A percentile compares a stretch with the other conserved stretches of the same genome.
These are phyloP conservation scores for Aspergillus brasiliensis DNA, from an alignment of 2,329 filamentous ascomycete species.

Conservation along the genomic window DNA sequence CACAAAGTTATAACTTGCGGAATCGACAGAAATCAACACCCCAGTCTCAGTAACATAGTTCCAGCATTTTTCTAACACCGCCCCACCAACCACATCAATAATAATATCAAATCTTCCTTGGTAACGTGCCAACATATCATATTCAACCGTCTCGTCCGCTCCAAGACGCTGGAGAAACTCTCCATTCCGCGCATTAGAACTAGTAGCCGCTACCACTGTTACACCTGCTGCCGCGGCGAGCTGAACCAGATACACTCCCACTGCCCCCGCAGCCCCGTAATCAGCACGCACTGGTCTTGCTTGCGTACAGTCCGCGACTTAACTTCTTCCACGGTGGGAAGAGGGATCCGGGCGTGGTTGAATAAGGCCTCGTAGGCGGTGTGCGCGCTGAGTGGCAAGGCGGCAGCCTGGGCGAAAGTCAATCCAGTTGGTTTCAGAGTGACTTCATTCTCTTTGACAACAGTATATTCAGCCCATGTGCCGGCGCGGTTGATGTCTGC, in stretches of 20 bases:
- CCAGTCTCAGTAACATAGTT: constrained; percentile 19
- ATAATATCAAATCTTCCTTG: constrained; percentile 24
- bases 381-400: constrained; percentile 31
- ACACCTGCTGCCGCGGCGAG: constrained; percentile 35
- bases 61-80: constrained; percentile 26
- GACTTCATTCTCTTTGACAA: constrained; percentile 26
- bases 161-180: constrained; percentile 38
- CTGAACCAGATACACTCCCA: constrained; percentile 43
- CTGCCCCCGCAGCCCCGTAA: constrained; percentile 43
- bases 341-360: constrained; percentile 21
- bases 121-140: constrained; percentile 20
- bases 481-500: constrained; percentile 19
- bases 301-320: no score
- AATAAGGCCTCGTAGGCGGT: constrained; percentile 37
- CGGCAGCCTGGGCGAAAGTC: constrained; percentile 26
- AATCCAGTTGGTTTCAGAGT: constrained; percentile 26
- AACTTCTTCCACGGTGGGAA: neutral
- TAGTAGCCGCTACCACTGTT: constrained; percentile 37
- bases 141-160: constrained; percentile 44
- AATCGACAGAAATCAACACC: constrained; percentile 30
- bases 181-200: constrained; percentile 37
- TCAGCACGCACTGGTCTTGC: no score
- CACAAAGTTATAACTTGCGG: constrained; percentile 31
- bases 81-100: constrained; percentile 32
- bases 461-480: constrained; percentile 32